Base-by-base conservation (phyloP, 805 yeast genomes). In the Barnettozyma salicaria region DNA sequence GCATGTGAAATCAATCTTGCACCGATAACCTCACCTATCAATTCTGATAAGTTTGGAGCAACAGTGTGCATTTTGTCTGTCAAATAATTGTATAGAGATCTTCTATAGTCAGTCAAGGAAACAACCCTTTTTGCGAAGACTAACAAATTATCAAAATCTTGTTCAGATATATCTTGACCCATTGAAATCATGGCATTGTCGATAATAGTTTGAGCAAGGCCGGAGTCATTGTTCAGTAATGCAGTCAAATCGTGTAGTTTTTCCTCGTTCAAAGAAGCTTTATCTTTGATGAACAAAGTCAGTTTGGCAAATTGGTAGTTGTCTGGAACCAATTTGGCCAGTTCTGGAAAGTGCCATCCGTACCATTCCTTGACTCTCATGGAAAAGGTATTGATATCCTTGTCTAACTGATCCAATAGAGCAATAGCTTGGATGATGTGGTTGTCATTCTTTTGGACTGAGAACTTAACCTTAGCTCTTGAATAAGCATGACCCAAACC, bases 351-450 rank as follows among this genome's bases (percentile, higher is more conserved):
- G 67, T 90, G 98, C 98, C 98, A 90, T 50, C 98, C 97, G 67
- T 90, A 90, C 98, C 98, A 90, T 70, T 90, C 98, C 70, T 90
- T 92, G 65, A 89, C 80, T 71, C 98, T 80, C 98, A 90, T 90
- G 52, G 97, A 95, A 59, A 89, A 90, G 39, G 97, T 92, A 70
- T 90, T 90, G 57, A 90, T 77, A 65, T 90, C 98, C 69, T 90
- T 90, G 70, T 90, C 98, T 53, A 90, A 75, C 59, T 90, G 97
- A 59, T 90, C 98, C 58, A 90, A 75, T 48, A 90, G 71, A 14
- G 97, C 96, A 65, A 92, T 92, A 36, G 98, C 96, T 73, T 92
- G 98, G 61, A 92, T 92, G 61, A 92, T 92, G 67, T 92, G 98
- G 75, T 92, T 92, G 67, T 92, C 98, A 65, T 92, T 92, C 76